Conservation (phyloP, 2,329 filamentous ascomycete genomes). For the Mollisia scopiformis region DNA sequence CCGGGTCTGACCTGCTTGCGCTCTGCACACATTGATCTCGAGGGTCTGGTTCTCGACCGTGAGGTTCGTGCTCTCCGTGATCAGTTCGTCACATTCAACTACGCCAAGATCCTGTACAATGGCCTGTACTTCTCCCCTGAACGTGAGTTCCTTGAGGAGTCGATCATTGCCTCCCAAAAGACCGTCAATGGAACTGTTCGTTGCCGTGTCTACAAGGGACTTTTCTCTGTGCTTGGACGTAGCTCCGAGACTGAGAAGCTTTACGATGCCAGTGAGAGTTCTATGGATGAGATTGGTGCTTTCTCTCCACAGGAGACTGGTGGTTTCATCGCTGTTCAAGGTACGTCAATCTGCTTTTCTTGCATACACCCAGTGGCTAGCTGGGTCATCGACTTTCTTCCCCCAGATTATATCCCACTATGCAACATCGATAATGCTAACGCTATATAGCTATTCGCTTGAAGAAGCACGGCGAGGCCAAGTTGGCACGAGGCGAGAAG, state of each 20-base stretch:
- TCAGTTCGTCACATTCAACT: conserved; percentile 70
- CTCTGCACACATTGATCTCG: conserved; percentile 53
- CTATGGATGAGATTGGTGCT: conserved; percentile 72
- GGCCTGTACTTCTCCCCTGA: conserved; percentile 70
- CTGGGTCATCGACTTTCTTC: not conserved
- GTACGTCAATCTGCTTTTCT: not conserved
- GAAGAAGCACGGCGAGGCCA: conserved; percentile 71
- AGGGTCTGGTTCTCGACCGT: conserved; percentile 69
- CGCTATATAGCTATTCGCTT: conserved; percentile 25
- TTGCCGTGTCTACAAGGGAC: conserved; percentile 69
- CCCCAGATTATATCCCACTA: not conserved
- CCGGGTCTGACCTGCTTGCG: conserved; percentile 37
- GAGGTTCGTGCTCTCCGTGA: conserved; percentile 71
- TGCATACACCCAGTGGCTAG: not conserved
- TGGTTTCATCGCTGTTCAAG: conserved; percentile 53
- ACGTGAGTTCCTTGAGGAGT: conserved; percentile 71
- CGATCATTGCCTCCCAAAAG: conserved; percentile 62
- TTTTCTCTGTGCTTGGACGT: conserved; percentile 60
- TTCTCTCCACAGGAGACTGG: conserved; percentile 69
- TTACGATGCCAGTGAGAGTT: conserved; percentile 66
- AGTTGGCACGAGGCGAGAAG: conserved; percentile 78
- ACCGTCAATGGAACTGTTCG: conserved; percentile 65
- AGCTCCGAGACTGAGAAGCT: conserved; percentile 69
- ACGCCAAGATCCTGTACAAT: conserved; percentile 61
- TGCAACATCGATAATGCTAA: not conserved